Base-by-base conservation (phyloP, 2,329 filamentous ascomycete species). In the Scopulariopsis brevicaulis region DNA sequence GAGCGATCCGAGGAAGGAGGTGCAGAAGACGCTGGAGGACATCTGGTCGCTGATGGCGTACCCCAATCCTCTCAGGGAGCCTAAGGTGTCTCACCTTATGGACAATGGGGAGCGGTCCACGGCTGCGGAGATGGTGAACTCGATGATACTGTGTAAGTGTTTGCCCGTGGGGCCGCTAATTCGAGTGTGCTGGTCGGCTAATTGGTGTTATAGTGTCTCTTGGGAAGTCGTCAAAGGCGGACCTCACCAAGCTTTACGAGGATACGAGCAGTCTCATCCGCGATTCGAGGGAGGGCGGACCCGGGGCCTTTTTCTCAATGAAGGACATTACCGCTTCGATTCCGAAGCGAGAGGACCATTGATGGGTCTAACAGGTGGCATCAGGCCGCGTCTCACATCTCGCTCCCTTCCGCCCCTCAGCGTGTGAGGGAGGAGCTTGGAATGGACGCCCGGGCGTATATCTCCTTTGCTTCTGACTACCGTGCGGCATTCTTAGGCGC, bases 51-150 rank as follows among this genome's bases (percentile, higher is more conserved):
- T 96, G 58, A 82, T 97, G 62, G 92, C 92, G 1, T 99, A 97
- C 66, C 74, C 82, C 40, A 89, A 96, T 66, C 89, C 92, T 0
- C 78, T 87, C 18, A 83, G 85, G 63, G 90, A 89, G 61, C 78
- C 81, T 54, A 82, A 87, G 60, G 81, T 96, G 59, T 85, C 86
- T 18, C 86, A 90, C 66, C 74, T 96, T 60, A 75, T 99, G 59
- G 89, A 96, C 65, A 78, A 81, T 46, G 82, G 81, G 56, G 90
- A 89, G 1, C 78, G 94, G 51, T 82, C 85, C 20, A 78, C 83
- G 20, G 90, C 97, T 48, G 92, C 92, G 10, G 94, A 99, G 73
- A 92, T 96, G 70, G 77, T 99, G 59, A 97, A 97, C 71, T 89
- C 90, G 60, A 92, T 90, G 53, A 96, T 99, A 65, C 71, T 99